Evolutionary conservation across 352 stramenopile species (phyloP), one percentile per base, ranked within the genome.

Genomic region (Pythium vanterpoolii): DNA sequence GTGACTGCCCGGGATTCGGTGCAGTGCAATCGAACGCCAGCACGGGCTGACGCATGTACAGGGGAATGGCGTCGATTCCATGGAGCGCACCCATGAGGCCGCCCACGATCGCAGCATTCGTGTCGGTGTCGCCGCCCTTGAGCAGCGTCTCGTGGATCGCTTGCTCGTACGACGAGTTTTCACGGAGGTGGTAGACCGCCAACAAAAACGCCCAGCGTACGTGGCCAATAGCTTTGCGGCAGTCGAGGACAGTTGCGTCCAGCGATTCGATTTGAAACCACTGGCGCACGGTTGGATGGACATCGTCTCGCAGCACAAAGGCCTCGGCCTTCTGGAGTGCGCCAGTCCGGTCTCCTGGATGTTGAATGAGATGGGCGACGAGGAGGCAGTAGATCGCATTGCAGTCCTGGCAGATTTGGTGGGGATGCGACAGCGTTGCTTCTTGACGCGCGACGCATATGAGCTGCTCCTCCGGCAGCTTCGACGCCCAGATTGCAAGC

Each of bases 321-420:
- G 36, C 40, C 47, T 84, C 73, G 3, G 56, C 74, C 11, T 62
- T 62, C 11, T 36, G 52, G 24, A 87, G 33, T 1, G 77, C 77
- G 3, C 77, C 74, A 16, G 62, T 42, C 13, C 48, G 61, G 42
- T 84, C 71, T 4, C 68, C 65, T 16, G 72, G 74, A 43, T 69
- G 56, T 7, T 60, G 66, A 21, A 87, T 47, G 14, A 87, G 63
- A 24, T 84, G 62, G 9, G 74, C 72, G 10, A 86, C 39, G 38
- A 84, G 62, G 23, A 83, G 55, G 27, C 72, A 84, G 47, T 84
- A 86, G n/a, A 84, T 62, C 5, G 74, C 74, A 34, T 84, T 86
- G 68, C 69, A 79, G 52, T 86, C 77, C 46, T 84, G 77, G 56
- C 77, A 86, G 33, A 81, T 69, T 27, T 67, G 58, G 54, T 58